phyloP scores from a whole-genome alignment of 1,284 basidiomycete species.

The Ganoderma resinaceum region DNA sequence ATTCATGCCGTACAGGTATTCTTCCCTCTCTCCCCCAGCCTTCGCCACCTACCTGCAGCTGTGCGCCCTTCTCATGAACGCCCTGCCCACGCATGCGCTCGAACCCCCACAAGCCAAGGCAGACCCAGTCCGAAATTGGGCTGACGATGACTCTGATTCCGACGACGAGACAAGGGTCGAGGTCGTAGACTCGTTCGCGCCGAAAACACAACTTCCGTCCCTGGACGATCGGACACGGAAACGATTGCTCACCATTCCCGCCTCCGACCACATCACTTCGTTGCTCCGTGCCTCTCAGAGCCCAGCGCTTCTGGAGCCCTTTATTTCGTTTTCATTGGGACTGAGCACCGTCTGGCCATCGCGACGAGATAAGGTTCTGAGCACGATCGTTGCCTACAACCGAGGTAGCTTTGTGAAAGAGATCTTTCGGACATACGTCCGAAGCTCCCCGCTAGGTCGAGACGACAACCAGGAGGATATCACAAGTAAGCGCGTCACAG shows the following conservation, averaged over 20 bases:
- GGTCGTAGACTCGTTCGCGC: slow-evolving; percentile 47
- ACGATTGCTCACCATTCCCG: slow-evolving; percentile 57
- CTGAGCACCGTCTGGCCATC: slow-evolving; percentile 66
- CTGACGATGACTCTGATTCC: slow-evolving; percentile 49
- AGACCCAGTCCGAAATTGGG: slow-evolving; percentile 31
- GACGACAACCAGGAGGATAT: slow-evolving; percentile 53
- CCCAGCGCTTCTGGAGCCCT: slow-evolving; percentile 48
- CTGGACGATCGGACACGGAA: slow-evolving; percentile 65
- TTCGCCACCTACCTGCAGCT: slow-evolving; percentile 64
- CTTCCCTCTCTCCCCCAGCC: slow-evolving; percentile 49
- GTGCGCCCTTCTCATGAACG: slow-evolving; percentile 56
- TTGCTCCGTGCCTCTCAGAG: slow-evolving; percentile 51
- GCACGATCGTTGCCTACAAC: slow-evolving; percentile 54
- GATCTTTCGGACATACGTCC: slow-evolving; percentile 75
- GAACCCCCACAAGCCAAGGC: slow-evolving; percentile 48
- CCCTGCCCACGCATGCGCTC: slow-evolving; percentile 58
- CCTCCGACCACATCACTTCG: slow-evolving; percentile 56
- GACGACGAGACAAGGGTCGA: slow-evolving; percentile 45
- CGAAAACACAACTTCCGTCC: slow-evolving; percentile 42
- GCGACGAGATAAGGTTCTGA: slow-evolving; percentile 59
- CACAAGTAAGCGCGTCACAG: slow-evolving; percentile 44
- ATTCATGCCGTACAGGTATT: slow-evolving; percentile 65
- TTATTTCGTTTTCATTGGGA: slow-evolving; percentile 61
- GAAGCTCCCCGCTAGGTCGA: slow-evolving; percentile 61
- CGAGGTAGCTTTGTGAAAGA: slow-evolving; percentile 73